These are phyloP conservation scores for Sporothrix inflata DNA, from an alignment of 2,329 filamentous ascomycete species.

Conservation along the genomic window DNA sequence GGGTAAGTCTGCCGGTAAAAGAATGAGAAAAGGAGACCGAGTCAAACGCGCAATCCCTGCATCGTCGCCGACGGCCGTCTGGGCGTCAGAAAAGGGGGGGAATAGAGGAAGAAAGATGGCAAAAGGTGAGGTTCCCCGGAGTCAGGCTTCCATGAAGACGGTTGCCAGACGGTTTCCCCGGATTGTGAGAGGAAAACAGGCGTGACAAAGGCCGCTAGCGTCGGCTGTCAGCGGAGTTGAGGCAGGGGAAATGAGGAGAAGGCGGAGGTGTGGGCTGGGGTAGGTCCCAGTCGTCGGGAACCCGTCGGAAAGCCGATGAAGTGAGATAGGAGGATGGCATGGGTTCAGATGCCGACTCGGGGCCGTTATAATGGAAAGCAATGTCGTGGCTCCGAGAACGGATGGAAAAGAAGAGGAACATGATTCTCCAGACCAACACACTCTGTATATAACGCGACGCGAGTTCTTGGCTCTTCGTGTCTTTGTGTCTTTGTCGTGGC, in stretches of 20 bases:
- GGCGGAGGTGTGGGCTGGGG: background rate
- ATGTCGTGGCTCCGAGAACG: background rate
- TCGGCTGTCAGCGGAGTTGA: background rate
- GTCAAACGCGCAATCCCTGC: background rate
- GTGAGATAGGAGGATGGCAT: background rate
- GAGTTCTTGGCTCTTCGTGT: background rate
- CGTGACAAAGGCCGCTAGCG: background rate
- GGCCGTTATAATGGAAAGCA: background rate
- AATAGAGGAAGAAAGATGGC: background rate
- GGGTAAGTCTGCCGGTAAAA: too few relatives aligned
- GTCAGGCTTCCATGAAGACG: background rate
- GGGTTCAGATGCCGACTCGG: background rate
- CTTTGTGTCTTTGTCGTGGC: background rate
- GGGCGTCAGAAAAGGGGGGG: background rate
- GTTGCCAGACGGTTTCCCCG: background rate
- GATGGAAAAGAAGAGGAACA: background rate
- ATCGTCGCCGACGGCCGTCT: background rate
- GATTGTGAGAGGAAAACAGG: background rate
- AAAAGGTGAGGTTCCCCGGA: background rate
- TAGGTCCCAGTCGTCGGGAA: background rate
- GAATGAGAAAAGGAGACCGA: background rate
- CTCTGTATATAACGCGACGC: conserved; percentile 1
- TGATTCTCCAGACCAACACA: background rate
- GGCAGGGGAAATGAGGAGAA: conserved; percentile 13
- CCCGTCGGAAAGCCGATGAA: conserved; percentile 12